phyloP scores from a whole-genome alignment of 179 eudicot genomes.

The Gypsophila paniculata region DNA sequence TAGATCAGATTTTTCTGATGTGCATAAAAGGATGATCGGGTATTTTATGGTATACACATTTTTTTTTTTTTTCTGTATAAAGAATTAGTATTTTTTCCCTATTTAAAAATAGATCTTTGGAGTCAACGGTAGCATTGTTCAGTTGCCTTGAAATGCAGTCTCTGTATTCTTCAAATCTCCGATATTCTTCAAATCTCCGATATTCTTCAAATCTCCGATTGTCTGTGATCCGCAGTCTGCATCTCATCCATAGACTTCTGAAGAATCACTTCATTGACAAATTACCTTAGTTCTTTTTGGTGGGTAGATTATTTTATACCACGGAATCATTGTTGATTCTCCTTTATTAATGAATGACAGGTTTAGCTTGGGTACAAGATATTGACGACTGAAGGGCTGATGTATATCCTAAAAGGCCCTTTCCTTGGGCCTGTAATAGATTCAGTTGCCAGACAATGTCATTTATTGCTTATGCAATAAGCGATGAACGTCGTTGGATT shows the following conservation, averaged over 20 bases:
- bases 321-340: background rate
- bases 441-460: background rate
- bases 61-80: too few species aligned
- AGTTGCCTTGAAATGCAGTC: background rate
- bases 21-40: too few species aligned
- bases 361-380: slow-evolving; percentile 22
- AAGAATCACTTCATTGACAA: background rate
- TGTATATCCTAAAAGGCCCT: background rate
- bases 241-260: background rate
- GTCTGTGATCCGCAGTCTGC: background rate
- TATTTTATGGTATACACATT: too few species aligned
- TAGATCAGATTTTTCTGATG: too few species aligned
- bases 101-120: too few species aligned
- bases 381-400: slow-evolving; percentile 18
- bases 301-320: background rate
- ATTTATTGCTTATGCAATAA: slow-evolving; percentile 2
- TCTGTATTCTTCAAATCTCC: background rate
- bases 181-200: too few species aligned
- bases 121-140: background rate
- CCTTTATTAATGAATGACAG: slow-evolving; percentile 7
- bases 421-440: background rate
- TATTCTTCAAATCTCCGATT: background rate
- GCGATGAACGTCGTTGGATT: background rate
- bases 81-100: too few species aligned
- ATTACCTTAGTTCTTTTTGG: background rate